Evolutionary conservation across 495 filamentous ascomycete genomes (phyloP).

Genomic region (Penicillium egyptiacum): DNA sequence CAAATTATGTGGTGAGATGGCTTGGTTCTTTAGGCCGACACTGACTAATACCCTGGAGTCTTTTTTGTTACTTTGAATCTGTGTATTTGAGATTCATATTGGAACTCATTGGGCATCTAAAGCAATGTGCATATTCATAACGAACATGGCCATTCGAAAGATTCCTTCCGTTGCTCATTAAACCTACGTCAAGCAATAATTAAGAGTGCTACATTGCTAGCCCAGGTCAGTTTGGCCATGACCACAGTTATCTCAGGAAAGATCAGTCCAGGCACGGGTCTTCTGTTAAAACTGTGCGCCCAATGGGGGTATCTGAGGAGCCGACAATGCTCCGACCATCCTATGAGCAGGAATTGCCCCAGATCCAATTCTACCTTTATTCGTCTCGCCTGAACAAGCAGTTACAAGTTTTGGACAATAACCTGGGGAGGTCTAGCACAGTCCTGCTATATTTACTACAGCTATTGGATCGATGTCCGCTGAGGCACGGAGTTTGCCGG

Average conservation of each 20-base stretch:
- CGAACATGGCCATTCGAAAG: not conserved
- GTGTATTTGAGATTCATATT: not conserved
- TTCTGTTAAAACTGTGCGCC: not conserved
- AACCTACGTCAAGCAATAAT: not conserved
- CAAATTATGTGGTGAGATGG: conserved; percentile 1
- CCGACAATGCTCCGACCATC: not conserved
- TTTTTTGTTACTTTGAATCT: not conserved
- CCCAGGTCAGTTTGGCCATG: not conserved
- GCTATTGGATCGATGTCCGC: not conserved
- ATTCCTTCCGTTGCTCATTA: not conserved
- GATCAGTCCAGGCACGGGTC: not conserved
- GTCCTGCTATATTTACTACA: not conserved
- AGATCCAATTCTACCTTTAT: not conserved
- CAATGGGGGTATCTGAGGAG: not conserved
- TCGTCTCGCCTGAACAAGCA: not conserved
- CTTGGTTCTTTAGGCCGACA: not conserved
- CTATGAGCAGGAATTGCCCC: not conserved
- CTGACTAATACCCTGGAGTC: conserved; percentile 3
- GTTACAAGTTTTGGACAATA: not conserved
- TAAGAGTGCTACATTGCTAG: not conserved
- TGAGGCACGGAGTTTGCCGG: not conserved
- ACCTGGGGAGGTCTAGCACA: not conserved
- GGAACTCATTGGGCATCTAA: not conserved
- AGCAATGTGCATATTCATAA: not conserved
- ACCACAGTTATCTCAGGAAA: not conserved